Evolutionary conservation across 2,329 filamentous ascomycete genomes (phyloP).

Genomic region (Arachnopeziza araneosa): DNA sequence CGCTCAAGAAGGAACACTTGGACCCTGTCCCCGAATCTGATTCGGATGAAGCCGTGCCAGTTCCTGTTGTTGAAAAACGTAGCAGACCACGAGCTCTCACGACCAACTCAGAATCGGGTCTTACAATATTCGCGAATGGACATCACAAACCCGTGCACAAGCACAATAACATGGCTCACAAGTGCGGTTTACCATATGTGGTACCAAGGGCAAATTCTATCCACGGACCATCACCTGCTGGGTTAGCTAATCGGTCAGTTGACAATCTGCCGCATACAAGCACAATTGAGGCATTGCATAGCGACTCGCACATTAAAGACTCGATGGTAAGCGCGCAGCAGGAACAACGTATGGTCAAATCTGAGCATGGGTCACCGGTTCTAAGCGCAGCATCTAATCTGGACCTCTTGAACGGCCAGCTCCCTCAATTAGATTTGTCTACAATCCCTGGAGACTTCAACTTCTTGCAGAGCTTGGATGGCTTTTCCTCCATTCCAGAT

Average conservation of each 20-base stretch:
- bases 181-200: slow-evolving; percentile 53
- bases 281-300: slow-evolving; percentile 35
- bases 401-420: slow-evolving; percentile 43
- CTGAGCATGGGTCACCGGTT: slow-evolving; percentile 55
- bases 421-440: slow-evolving; percentile 56
- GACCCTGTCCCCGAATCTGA: slow-evolving; percentile 61
- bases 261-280: slow-evolving; percentile 39
- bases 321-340: slow-evolving; percentile 33
- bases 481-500: slow-evolving; percentile 44
- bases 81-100: slow-evolving; percentile 53
- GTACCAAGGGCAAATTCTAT: slow-evolving; percentile 54
- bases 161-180: slow-evolving; percentile 54
- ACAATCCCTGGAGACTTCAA: slow-evolving; percentile 42
- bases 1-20: slow-evolving; percentile 56
- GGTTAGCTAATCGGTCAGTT: slow-evolving; percentile 42
- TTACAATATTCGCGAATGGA: slow-evolving; percentile 58
- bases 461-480: slow-evolving; percentile 41
- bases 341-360: slow-evolving; percentile 50
- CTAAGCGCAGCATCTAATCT: slow-evolving; percentile 44
- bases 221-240: slow-evolving; percentile 42
- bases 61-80: slow-evolving; percentile 39
- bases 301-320: slow-evolving; percentile 33
- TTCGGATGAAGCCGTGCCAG: slow-evolving; percentile 43
- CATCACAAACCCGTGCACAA: slow-evolving; percentile 59
- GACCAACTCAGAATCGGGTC: slow-evolving; percentile 51